Base-by-base conservation (phyloP, 169 alveolate genomes). In the Cryptosporidium sp. region DNA sequence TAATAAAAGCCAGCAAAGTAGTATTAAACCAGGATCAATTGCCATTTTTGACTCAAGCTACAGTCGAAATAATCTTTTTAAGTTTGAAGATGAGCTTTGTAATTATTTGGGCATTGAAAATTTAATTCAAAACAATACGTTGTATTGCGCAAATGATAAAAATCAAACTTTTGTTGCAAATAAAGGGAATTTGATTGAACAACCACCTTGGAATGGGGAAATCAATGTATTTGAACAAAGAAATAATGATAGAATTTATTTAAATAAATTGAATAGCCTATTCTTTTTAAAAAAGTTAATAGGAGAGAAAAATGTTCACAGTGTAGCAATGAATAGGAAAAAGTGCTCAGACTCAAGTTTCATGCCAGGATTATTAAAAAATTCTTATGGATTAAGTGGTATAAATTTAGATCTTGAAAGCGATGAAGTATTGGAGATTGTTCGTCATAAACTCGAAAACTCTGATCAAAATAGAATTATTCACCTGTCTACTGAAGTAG, bases 381-480 rank as follows among this genome's bases (percentile, higher is more conserved):
- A 65, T 37, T 65, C 31, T 16, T 65, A 33, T 65, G 29, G 33
- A 0, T 35, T 37, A 37, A 31, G 29, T 31, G 3, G 10, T 14
- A 16, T 2, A 33, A 31, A 18, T 31, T 8, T 9, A 16, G 14
- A 21, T 62, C 18, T 60, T 80, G 44, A 80, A 37, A 60, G 14
- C 14, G 69, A 42, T 12, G 75, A 60, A 6, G 31, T 80, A 29
- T 21, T 62, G 26, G 89, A 80, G 9, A 80, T 18, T 42, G 2
- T 80, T 37, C 72, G 89, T 9, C 89, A 62, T 44, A 51, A 80
- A 48, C 75, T 80, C 6, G 89, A 80, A 80, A 26, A 16, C 8
- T 62, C 75, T 0, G 89, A 80, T 37, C 33, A 42, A 21, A 80
- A 39, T 80, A 60, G 67, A 80, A 21, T 26, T 9, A 37, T 80